Evolutionary conservation across 257 asterid species (phyloP).

Genomic region (Solanum peruvianum): DNA sequence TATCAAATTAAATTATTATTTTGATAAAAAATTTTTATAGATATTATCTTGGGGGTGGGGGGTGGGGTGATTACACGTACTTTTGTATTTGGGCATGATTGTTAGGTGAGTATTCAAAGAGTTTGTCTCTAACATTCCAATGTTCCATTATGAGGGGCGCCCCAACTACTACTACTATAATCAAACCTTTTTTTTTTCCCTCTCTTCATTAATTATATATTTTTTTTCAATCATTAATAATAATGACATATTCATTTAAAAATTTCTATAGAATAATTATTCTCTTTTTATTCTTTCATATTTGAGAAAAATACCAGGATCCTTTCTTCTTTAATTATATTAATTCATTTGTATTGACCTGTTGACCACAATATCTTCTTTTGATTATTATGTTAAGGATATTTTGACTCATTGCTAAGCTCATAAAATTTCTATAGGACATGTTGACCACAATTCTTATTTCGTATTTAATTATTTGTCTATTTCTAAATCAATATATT

Average conservation of each 20-base stretch:
- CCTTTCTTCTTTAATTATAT: not conserved
- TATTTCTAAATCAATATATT: no score
- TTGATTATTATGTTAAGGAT: not conserved
- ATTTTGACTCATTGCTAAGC: not conserved
- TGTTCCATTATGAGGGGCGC: constrained; percentile 19
- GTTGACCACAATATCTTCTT: not conserved
- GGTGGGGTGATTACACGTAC: not conserved
- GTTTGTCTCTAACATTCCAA: not conserved
- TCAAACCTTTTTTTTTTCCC: not conserved
- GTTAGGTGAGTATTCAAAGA: constrained; percentile 4
- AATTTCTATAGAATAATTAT: not conserved
- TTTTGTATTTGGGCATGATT: not conserved
- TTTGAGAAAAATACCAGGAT: not conserved
- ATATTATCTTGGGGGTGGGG: not conserved
- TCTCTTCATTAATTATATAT: not conserved
- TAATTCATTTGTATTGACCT: not conserved
- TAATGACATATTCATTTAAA: not conserved
- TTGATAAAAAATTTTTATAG: not conserved
- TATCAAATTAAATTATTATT: not conserved
- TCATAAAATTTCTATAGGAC: not conserved
- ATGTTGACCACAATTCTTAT: no score
- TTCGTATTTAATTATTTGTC: no score
- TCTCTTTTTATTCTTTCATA: not conserved
- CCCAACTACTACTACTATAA: not conserved
- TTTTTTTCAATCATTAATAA: not conserved